Conservation (phyloP, 2,329 filamentous ascomycete genomes). For the Chaetoscypha palmicola region DNA sequence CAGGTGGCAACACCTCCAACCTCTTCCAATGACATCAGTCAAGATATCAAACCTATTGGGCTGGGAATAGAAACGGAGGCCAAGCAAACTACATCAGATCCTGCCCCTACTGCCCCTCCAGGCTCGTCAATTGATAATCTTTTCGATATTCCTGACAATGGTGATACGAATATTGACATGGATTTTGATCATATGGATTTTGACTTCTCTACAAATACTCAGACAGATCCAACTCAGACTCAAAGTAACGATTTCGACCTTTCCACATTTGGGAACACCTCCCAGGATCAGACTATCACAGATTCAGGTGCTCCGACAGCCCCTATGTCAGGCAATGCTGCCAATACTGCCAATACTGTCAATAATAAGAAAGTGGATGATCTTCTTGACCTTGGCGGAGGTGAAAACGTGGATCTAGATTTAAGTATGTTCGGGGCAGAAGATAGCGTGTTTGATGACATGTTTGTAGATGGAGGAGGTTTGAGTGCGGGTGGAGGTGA, state of each 20-base stretch:
- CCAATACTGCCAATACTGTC: conserved; percentile 8
- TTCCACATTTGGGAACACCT: conserved; percentile 28
- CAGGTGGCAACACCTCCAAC: conserved; percentile 20
- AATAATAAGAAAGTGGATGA: conserved; percentile 20
- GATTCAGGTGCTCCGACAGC: conserved; percentile 16
- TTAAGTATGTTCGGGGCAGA: conserved; percentile 38
- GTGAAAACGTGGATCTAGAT: conserved; percentile 38
- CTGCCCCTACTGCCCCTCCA: conserved; percentile 15
- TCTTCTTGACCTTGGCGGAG: conserved; percentile 17
- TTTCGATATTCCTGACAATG: conserved; percentile 23
- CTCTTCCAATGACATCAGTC: conserved; percentile 11
- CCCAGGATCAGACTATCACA: conserved; percentile 36
- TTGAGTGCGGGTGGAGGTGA: conserved; percentile 16
- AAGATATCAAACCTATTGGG: conserved; percentile 17
- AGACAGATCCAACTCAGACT: conserved; percentile 19
- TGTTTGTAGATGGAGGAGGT: conserved; percentile 25
- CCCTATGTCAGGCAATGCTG: not conserved
- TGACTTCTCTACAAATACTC: conserved; percentile 14
- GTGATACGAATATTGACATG: conserved; percentile 16
- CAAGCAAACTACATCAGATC: conserved; percentile 8
- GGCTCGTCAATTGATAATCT: conserved; percentile 26
- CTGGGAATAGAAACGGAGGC: conserved; percentile 23
- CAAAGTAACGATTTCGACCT: conserved; percentile 27
- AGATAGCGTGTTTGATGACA: conserved; percentile 28
- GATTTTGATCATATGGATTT: conserved; percentile 28